Base-by-base conservation (phyloP, 1,284 basidiomycete species). In the Pyrrhoderma noxium region DNA sequence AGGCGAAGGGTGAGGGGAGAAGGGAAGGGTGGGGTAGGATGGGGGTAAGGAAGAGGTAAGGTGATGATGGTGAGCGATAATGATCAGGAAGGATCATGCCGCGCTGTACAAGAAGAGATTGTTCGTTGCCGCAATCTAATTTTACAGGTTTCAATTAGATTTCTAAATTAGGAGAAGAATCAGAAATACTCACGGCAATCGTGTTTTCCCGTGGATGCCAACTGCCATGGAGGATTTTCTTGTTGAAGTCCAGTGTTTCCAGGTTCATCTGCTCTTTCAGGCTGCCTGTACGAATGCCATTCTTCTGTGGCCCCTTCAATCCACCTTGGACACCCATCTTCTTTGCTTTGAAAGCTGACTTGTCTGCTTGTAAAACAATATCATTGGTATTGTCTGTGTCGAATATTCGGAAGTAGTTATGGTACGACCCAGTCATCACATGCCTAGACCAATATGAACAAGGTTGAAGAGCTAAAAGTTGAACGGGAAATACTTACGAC, bases 401-500 rank as follows among this genome's bases (percentile, higher is more conserved):
- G 70, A 94, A 98, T 79, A 99, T 94, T 69, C 95, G 93, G 87
- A 99, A 96, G 73, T 97, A 98, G 71, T 99, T 99, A 76, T 98
- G 94, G 73, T 99, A 99, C 45, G 94, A 97, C 46, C 96, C 96
- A 13, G 96, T 98, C 60, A 97, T 73, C 56, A 96, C 91, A 67
- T 93, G 84, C 63, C 93, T 96, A 40, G 21, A 41, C 5, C 27
- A 48, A 18, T 53, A 18, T 35, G 38, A 39, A 56, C 46, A 49
- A 57, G 49, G 40, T 9, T 56, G 55, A 41, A 54, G 54, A 54
- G n/a, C 16, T 21, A 46, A 36, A 47, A 50, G 41, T 52, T 50
- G n/a, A 16, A 19, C 37, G 27, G 14, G 8, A 5, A 13, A 35
- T 22, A 81, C 92, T 66, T 67, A 96, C 93, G 87, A 85, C 68